Evolutionary conservation across 768 basidiomycete genomes (phyloP).

Genomic region (Pulveroboletus sp.): DNA sequence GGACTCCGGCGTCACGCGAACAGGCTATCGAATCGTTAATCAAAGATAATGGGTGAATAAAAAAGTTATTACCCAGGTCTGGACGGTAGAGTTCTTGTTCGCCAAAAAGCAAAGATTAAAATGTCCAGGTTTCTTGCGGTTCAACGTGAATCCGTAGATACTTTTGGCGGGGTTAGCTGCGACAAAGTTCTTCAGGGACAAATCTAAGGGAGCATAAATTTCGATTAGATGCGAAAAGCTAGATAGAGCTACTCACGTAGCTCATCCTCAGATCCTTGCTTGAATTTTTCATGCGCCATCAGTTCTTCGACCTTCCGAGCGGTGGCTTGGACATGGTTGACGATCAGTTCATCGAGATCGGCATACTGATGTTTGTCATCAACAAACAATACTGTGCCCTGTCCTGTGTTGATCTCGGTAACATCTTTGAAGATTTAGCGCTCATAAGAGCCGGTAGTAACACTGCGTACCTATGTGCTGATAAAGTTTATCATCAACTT

Average conservation of each 20-base stretch:
- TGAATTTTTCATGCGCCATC: slow-evolving; percentile 95
- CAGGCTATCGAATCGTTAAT: slow-evolving; percentile 49
- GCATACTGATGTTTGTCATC: slow-evolving; percentile 80
- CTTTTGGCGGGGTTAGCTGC: slow-evolving; percentile 93
- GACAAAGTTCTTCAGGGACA: slow-evolving; percentile 85
- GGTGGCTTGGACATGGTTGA: slow-evolving; percentile 95
- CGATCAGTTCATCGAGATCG: slow-evolving; percentile 95
- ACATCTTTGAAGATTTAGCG: slow-evolving; percentile 54
- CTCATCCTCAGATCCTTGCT: slow-evolving; percentile 82
- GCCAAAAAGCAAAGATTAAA: slow-evolving; percentile 92
- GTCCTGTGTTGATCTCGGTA: slow-evolving; percentile 75
- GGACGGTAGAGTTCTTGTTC: slow-evolving; percentile 85
- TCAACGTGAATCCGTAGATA: slow-evolving; percentile 93
- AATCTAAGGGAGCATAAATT: slow-evolving; percentile 46
- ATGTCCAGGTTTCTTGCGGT: slow-evolving; percentile 87
- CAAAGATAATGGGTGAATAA: neutral
- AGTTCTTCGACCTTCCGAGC: slow-evolving; percentile 91
- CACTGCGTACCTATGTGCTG: slow-evolving; percentile 84
- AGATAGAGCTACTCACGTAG: slow-evolving; percentile 63
- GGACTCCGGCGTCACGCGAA: slow-evolving; percentile 83
- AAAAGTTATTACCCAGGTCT: slow-evolving; percentile 70
- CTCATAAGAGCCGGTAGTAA: neutral
- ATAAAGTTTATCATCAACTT: slow-evolving; percentile 92
- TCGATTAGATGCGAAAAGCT: neutral
- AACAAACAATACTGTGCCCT: slow-evolving; percentile 65